These are phyloP conservation scores for Salix caprea DNA, from an alignment of 345 rosid species.

Conservation along the genomic window DNA sequence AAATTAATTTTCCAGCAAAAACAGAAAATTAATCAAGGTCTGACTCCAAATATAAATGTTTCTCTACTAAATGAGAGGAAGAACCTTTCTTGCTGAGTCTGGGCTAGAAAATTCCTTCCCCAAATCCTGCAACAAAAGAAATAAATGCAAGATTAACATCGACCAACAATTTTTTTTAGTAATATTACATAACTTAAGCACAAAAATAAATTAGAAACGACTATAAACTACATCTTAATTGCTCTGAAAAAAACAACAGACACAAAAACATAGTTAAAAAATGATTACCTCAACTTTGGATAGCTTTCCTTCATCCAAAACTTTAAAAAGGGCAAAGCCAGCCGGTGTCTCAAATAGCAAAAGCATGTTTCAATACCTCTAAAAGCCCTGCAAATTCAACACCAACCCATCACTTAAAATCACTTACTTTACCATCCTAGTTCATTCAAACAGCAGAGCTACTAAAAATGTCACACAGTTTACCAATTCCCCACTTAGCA, in stretches of 20 bases:
- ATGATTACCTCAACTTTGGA: slow-evolving; percentile 59
- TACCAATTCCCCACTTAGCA: not conserved
- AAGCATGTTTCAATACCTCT: slow-evolving; percentile 36
- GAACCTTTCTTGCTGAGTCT: slow-evolving; percentile 62
- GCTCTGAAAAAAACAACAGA: not conserved
- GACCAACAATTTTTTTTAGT: not conserved
- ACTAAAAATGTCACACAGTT: not conserved
- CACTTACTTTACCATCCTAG: not conserved
- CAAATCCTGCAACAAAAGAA: slow-evolving; percentile 47
- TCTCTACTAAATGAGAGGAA: not conserved
- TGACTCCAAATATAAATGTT: not conserved
- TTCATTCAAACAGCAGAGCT: not conserved
- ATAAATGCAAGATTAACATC: not conserved
- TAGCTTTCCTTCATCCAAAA: slow-evolving; percentile 62
- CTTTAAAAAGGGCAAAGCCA: slow-evolving; percentile 71
- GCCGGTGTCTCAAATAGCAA: slow-evolving; percentile 72
- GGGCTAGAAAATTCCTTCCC: slow-evolving; percentile 50
- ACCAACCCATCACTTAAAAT: not conserved
- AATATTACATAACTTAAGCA: not conserved
- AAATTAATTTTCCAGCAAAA: not conserved
- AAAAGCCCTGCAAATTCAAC: not conserved
- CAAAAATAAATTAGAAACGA: not conserved
- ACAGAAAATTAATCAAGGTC: not conserved
- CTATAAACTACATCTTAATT: not conserved
- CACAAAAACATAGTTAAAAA: not conserved